Evolutionary conservation across 139 green algal genomes (phyloP).

Genomic region (Ostreobium quekettii): DNA sequence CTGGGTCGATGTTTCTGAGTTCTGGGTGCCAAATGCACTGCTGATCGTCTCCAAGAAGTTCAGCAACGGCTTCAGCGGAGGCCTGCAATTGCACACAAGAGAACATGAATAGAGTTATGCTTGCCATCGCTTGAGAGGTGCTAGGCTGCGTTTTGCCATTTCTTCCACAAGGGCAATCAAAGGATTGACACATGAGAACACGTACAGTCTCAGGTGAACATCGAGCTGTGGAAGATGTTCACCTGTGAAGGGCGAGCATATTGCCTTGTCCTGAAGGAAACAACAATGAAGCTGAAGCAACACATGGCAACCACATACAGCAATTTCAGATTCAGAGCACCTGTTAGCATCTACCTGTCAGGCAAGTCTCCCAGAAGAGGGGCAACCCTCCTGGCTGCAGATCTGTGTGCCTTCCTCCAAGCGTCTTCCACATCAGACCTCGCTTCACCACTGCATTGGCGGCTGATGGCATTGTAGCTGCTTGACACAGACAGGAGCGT

Average conservation of each 20-base stretch:
- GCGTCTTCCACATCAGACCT: conserved; percentile 29
- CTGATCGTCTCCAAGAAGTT: conserved; percentile 21
- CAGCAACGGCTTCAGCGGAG: conserved; percentile 36
- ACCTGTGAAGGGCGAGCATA: neutral
- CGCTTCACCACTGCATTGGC: too few relatives aligned
- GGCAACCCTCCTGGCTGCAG: conserved; percentile 25
- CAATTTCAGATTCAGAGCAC: neutral
- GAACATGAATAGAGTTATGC: neutral
- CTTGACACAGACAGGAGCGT: too few relatives aligned
- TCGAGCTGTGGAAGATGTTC: neutral
- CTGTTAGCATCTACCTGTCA: neutral
- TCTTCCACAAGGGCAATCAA: neutral
- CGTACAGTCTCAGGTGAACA: neutral
- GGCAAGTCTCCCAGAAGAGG: conserved; percentile 33
- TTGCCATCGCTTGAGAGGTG: neutral
- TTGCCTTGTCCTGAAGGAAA: neutral
- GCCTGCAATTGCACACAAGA: conserved; percentile 13
- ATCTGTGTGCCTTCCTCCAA: conserved; percentile 30
- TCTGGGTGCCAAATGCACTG: conserved; percentile 21
- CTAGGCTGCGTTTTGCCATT: neutral
- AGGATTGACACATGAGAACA: neutral
- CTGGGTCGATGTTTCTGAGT: too few relatives aligned
- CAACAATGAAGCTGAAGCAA: neutral
- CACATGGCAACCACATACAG: neutral
- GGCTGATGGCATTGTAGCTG: too few relatives aligned